Conservation (phyloP, 306 rosid genomes). For the Mimosa bimucronata region DNA sequence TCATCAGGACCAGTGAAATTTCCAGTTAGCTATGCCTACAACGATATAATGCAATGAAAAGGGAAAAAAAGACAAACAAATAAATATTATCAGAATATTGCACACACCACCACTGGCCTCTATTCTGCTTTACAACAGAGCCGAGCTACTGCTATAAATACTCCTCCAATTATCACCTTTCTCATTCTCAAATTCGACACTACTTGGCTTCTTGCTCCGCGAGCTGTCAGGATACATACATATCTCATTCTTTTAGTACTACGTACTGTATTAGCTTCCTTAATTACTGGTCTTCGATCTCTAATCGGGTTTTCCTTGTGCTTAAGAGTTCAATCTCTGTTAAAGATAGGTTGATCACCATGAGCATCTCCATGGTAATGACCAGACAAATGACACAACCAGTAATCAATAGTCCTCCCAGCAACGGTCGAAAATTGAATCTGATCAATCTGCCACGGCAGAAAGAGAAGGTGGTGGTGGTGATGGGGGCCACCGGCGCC, state of each 20-base stretch:
- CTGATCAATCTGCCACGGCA: constrained; percentile 39
- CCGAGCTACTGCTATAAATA: constrained; percentile 36
- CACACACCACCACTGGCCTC: neutral
- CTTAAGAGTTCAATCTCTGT: neutral
- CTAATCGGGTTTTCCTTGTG: neutral
- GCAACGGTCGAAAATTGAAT: constrained; percentile 42
- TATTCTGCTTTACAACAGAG: neutral
- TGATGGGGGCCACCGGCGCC: constrained; percentile 88
- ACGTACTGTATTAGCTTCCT: neutral
- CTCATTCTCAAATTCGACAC: constrained; percentile 30
- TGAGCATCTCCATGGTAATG: constrained; percentile 48
- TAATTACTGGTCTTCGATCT: neutral
- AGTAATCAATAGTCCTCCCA: constrained; percentile 43
- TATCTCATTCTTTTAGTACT: neutral
- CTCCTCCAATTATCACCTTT: neutral
- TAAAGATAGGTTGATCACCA: constrained; percentile 20
- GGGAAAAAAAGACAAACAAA: neutral
- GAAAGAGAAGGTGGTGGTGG: constrained; percentile 74
- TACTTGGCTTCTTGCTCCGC: constrained; percentile 9
- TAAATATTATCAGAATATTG: constrained; percentile 3
- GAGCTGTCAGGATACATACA: neutral
- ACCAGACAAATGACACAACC: constrained; percentile 45
- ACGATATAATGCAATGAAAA: neutral
- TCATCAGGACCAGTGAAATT: constrained; percentile 40
- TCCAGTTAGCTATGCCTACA: neutral